phyloP scores from a whole-genome alignment of 2,329 filamentous ascomycete genomes.

The Pyrenophora seminiperda region DNA sequence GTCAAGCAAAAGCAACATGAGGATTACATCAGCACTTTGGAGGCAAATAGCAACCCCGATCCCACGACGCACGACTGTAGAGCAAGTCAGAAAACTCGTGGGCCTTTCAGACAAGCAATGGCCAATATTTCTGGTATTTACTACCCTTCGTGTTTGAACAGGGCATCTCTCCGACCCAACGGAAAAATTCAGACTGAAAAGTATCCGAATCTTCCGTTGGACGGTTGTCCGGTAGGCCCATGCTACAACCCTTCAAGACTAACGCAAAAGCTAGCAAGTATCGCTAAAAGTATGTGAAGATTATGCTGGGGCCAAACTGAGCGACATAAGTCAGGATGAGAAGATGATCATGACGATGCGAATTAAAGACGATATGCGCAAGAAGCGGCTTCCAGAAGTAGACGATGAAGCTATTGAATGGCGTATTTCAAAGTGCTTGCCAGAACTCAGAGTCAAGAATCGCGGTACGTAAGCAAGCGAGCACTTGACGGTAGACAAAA shows the following conservation, averaged over 20 bases:
- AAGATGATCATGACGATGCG: neutral
- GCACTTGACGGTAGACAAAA: no score
- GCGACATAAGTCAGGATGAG: neutral
- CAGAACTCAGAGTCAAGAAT: conserved; percentile 3
- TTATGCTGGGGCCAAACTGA: neutral
- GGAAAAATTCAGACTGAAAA: no score
- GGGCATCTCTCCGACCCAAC: no score
- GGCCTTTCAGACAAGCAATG: conserved; percentile 9
- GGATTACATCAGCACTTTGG: conserved; percentile 2
- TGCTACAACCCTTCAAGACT: neutral
- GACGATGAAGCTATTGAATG: conserved; percentile 8
- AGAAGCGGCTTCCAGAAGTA: neutral
- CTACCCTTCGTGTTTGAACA: no score
- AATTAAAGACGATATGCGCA: neutral
- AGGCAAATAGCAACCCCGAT: neutral
- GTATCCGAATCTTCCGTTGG: neutral
- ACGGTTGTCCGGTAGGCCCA: no score
- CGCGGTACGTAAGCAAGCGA: conserved; percentile 1
- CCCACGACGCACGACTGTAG: neutral
- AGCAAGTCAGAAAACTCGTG: neutral
- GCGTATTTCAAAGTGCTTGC: conserved; percentile 9
- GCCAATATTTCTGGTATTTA: conserved; percentile 6
- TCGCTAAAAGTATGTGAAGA: conserved; percentile 10
- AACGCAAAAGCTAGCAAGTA: conserved; percentile 1
- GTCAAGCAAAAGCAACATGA: conserved; percentile 1